Conservation (phyloP, 306 rosid genomes). For the Hippophae gyantsensis region DNA sequence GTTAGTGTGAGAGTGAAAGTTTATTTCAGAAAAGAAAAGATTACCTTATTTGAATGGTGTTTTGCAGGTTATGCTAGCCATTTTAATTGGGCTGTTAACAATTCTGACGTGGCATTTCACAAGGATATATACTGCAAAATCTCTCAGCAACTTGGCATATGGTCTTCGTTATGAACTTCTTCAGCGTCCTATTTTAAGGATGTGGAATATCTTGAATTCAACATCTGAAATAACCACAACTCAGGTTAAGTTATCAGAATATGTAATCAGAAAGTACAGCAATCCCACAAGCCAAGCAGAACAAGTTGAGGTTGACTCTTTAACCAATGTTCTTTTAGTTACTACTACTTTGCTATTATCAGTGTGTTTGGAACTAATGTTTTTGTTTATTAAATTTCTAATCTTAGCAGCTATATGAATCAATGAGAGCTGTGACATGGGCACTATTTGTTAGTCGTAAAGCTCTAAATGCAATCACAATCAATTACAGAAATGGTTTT, state of each 20-base stretch:
- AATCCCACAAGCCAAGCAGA: conserved; percentile 79
- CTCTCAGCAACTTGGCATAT: conserved; percentile 73
- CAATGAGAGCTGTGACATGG: conserved; percentile 89
- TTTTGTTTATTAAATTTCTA: conserved; percentile 18
- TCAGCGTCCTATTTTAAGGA: conserved; percentile 81
- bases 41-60: conserved; percentile 6
- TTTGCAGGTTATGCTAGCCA: conserved; percentile 85
- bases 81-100: conserved; percentile 82
- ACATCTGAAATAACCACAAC: conserved; percentile 84
- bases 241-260: conserved; percentile 81
- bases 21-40: neutral
- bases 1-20: no score
- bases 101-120: conserved; percentile 98
- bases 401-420: conserved; percentile 77
- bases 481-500: conserved; percentile 85
- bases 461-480: conserved; percentile 89
- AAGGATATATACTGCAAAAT: conserved; percentile 70
- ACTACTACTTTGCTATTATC: conserved; percentile 4
- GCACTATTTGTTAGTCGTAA: conserved; percentile 75
- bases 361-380: neutral
- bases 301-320: conserved; percentile 74
- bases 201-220: conserved; percentile 95
- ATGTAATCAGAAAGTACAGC: conserved; percentile 61
- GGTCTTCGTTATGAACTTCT: conserved; percentile 89
- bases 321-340: conserved; percentile 1